A percentile compares a stretch with the other conserved stretches of the same genome.
Evolutionary conservation across 176 grass and related monocot genomes (phyloP).

Genomic region (Elaeis guineensis): DNA sequence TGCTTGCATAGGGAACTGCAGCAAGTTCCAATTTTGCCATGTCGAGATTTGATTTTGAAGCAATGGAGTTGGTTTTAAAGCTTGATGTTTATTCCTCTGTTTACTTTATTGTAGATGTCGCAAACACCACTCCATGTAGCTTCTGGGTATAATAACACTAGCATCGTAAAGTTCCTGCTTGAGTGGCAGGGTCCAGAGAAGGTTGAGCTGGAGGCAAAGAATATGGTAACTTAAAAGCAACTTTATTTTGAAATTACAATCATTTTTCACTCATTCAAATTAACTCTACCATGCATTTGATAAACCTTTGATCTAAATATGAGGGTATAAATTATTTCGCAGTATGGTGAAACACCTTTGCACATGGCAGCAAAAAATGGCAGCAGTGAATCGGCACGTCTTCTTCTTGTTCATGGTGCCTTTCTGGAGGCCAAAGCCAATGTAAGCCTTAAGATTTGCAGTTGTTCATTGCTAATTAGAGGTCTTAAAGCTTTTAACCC

Average conservation of each 20-base stretch:
- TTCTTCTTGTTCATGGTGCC: slow-evolving; percentile 73
- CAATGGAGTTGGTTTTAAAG: too few species aligned
- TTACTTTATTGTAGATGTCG: slow-evolving; percentile 50
- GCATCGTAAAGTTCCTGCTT: slow-evolving; percentile 68
- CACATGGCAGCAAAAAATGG: slow-evolving; percentile 94
- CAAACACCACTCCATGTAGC: slow-evolving; percentile 94
- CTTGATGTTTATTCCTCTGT: background rate
- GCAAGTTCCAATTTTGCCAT: too few species aligned
- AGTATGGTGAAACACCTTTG: slow-evolving; percentile 98
- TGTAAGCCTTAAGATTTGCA: slow-evolving; percentile 28
- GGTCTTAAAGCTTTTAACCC: too few species aligned
- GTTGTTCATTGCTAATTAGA: background rate
- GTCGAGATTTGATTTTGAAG: too few species aligned
- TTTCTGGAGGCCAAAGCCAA: slow-evolving; percentile 69
- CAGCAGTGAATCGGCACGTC: slow-evolving; percentile 52
- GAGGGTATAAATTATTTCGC: slow-evolving; percentile 13
- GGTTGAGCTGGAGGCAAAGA: slow-evolving; percentile 73
- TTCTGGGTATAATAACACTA: slow-evolving; percentile 58
- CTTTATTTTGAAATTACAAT: slow-evolving; percentile 3
- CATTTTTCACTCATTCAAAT: too few species aligned
- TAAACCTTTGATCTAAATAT: too few species aligned
- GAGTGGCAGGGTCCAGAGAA: slow-evolving; percentile 47
- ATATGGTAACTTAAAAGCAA: slow-evolving; percentile 57
- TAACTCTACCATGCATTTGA: too few species aligned
- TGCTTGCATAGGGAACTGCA: too few species aligned